These are phyloP conservation scores for Suillus subluteus DNA, from an alignment of 768 basidiomycete species.

Conservation along the genomic window DNA sequence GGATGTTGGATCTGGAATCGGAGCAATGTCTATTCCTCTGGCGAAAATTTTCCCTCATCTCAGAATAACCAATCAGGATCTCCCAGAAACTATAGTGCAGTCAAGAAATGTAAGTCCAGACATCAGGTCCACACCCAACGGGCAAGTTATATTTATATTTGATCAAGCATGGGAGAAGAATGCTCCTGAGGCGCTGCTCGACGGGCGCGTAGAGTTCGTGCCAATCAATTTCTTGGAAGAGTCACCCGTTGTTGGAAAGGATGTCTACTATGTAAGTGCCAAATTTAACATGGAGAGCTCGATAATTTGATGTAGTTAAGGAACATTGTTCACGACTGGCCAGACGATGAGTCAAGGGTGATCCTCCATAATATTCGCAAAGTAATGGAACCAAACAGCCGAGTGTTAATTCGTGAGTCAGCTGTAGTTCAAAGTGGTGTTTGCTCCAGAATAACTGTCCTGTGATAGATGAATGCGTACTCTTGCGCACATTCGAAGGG, in stretches of 20 bases:
- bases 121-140: not conserved
- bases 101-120: not conserved
- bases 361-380: slow-evolving; percentile 34
- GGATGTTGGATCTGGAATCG: slow-evolving; percentile 34
- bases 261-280: slow-evolving; percentile 29
- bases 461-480: slow-evolving; percentile 24
- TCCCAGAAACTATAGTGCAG: slow-evolving; percentile 28
- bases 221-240: slow-evolving; percentile 17
- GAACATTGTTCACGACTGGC: slow-evolving; percentile 41
- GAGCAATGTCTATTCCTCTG: slow-evolving; percentile 31
- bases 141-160: not conserved
- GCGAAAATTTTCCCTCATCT: slow-evolving; percentile 30
- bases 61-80: slow-evolving; percentile 31
- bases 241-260: slow-evolving; percentile 20
- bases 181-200: slow-evolving; percentile 24
- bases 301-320: slow-evolving; percentile 22
- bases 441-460: not conserved
- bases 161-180: slow-evolving; percentile 19
- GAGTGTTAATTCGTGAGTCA: slow-evolving; percentile 39
- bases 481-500: slow-evolving; percentile 18
- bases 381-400: slow-evolving; percentile 33
- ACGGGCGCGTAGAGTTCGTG: slow-evolving; percentile 19
- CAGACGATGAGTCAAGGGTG: slow-evolving; percentile 32
- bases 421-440: not conserved
- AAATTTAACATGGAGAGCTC: too few relatives aligned